A percentile compares a stretch with the other conserved stretches of the same genome.
Evolutionary conservation across 179 eudicot species (phyloP).

Genomic region (Beta macrorhiza): DNA sequence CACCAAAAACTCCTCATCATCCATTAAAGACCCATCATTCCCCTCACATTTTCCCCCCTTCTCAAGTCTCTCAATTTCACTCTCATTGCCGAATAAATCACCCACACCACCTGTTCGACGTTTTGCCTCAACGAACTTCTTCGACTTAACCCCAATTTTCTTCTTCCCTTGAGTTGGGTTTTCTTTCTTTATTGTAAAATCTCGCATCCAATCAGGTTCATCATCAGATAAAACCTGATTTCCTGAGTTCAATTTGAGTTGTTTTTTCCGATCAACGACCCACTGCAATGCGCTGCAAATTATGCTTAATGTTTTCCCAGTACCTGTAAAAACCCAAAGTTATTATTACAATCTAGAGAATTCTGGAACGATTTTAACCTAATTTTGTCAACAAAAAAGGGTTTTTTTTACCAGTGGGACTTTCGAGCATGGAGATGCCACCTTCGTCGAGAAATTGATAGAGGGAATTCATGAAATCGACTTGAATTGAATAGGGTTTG

Average conservation of each 20-base stretch:
- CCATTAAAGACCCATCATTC: constrained; percentile 27
- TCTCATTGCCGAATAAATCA: constrained; percentile 31
- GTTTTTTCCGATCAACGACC: constrained; percentile 62
- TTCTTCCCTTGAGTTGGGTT: constrained; percentile 39
- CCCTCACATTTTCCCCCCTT: constrained; percentile 19
- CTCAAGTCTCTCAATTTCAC: constrained; percentile 22
- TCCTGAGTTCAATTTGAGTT: constrained; percentile 2
- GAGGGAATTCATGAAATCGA: constrained; percentile 79
- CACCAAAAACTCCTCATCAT: constrained; percentile 66
- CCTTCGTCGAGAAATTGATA: constrained; percentile 73
- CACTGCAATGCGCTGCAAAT: constrained; percentile 93
- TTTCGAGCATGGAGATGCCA: constrained; percentile 92
- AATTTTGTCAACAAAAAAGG: background rate
- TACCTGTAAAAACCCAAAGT: constrained; percentile 40
- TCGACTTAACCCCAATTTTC: constrained; percentile 31
- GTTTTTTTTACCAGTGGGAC: constrained; percentile 73
- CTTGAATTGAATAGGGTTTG: constrained; percentile 88
- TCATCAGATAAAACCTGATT: constrained; percentile 46
- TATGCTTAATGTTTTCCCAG: constrained; percentile 92
- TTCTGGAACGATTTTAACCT: background rate
- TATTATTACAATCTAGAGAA: background rate
- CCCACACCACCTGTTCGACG: constrained; percentile 41
- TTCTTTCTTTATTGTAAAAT: constrained; percentile 48
- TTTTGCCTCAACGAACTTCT: constrained; percentile 34
- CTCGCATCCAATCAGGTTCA: constrained; percentile 91